Conservation (phyloP, 495 filamentous ascomycete genomes). For the Tuber calosporum region DNA sequence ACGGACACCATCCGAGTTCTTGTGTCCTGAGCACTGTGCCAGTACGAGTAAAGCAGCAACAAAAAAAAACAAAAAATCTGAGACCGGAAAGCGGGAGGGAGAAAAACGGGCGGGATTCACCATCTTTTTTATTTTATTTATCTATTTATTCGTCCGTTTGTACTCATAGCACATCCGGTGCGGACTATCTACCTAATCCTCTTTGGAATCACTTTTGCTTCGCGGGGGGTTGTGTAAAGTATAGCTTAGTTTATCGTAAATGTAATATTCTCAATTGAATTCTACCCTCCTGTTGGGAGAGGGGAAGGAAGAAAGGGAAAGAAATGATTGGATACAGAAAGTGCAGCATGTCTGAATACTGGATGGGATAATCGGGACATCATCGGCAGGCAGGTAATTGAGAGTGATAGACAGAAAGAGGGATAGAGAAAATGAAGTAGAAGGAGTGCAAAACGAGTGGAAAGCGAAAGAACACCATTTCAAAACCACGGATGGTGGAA, state of each 20-base stretch:
- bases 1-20: too few relatives aligned
- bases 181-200: neutral
- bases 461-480: conserved; percentile 1
- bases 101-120: conserved; percentile 5
- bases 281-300: neutral
- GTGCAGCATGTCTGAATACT: neutral
- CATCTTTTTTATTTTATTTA: neutral
- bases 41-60: conserved; percentile 1
- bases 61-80: conserved; percentile 12
- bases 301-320: neutral
- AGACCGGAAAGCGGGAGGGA: conserved; percentile 16
- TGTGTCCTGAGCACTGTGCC: neutral
- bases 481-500: neutral
- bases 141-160: neutral
- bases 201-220: neutral
- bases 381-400: neutral
- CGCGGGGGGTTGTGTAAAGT: neutral
- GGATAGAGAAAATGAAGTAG: conserved; percentile 23
- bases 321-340: neutral
- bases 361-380: neutral
- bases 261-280: neutral
- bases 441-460: conserved; percentile 16
- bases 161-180: neutral
- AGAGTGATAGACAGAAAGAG: neutral
- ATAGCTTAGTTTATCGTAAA: neutral